These are phyloP conservation scores for Heterobasidion irregulare DNA, from an alignment of 1,284 basidiomycete genomes.

Conservation along the genomic window DNA sequence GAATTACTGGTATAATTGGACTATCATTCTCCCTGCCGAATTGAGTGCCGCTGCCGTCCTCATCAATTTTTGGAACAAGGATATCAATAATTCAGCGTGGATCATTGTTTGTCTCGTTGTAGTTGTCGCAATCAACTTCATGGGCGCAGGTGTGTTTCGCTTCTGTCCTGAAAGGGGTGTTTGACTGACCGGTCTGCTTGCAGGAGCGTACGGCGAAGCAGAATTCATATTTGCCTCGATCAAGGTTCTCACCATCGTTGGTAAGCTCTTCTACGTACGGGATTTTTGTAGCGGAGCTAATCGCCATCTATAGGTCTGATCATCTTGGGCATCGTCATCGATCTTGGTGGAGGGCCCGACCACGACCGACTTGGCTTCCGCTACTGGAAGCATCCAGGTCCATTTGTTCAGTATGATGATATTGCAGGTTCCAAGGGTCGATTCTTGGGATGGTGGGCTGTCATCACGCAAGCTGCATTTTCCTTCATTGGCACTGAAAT, in stretches of 20 bases:
- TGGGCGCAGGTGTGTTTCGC: conserved; percentile 34
- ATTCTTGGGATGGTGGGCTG: conserved; percentile 47
- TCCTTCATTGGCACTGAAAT: conserved; percentile 73
- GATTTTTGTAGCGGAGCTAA: background rate
- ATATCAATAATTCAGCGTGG: conserved; percentile 45
- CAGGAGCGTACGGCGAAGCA: conserved; percentile 42
- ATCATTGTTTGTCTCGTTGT: conserved; percentile 56
- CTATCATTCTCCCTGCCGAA: conserved; percentile 48
- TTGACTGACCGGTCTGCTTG: background rate
- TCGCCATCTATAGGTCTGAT: conserved; percentile 23
- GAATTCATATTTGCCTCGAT: conserved; percentile 54
- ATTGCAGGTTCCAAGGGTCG: conserved; percentile 40
- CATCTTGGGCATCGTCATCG: conserved; percentile 51
- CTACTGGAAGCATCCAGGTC: conserved; percentile 47
- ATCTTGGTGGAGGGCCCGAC: conserved; percentile 49
- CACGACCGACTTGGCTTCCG: conserved; percentile 43
- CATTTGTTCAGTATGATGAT: conserved; percentile 36
- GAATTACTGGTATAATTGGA: conserved; percentile 66
- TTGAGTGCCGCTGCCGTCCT: conserved; percentile 58
- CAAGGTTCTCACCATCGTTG: conserved; percentile 47
- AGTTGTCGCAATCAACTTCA: conserved; percentile 59
- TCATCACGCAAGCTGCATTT: conserved; percentile 58
- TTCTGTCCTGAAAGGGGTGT: background rate
- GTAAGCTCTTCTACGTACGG: background rate
- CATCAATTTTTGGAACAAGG: conserved; percentile 50